Evolutionary conservation across 768 basidiomycete species (phyloP).

Genomic region (Hericium erinaceus): DNA sequence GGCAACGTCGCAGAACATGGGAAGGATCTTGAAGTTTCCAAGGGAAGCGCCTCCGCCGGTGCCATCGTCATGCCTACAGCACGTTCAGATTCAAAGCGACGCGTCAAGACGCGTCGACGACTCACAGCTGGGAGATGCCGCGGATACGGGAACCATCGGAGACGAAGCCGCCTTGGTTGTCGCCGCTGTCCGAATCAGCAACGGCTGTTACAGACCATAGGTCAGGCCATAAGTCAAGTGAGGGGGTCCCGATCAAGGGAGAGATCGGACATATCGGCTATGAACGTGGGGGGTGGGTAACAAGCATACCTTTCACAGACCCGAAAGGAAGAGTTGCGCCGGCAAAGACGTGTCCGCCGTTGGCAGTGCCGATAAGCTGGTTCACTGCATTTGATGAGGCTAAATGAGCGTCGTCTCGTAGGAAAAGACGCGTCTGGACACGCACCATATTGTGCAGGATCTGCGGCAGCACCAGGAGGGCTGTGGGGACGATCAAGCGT

Average conservation of each 20-base stretch:
- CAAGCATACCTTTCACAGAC: neutral
- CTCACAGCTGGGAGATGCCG: neutral
- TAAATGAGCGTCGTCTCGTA: neutral
- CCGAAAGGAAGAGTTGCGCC: slow-evolving; percentile 25
- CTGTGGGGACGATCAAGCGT: neutral
- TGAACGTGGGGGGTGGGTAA: neutral
- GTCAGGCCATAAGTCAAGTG: neutral
- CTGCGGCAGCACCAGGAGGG: neutral
- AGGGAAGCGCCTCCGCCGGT: slow-evolving; percentile 52
- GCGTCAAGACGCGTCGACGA: neutral
- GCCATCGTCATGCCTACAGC: slow-evolving; percentile 47
- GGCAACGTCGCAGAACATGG: slow-evolving; percentile 36
- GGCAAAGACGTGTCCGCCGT: slow-evolving; percentile 59
- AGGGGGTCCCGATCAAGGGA: no score
- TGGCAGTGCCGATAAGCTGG: slow-evolving; percentile 55
- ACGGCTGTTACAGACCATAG: neutral
- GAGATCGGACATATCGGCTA: no score
- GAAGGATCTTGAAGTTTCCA: slow-evolving; percentile 55
- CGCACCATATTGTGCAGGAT: neutral
- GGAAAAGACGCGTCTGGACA: neutral
- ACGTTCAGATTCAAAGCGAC: slow-evolving; percentile 35
- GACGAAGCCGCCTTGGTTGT: neutral
- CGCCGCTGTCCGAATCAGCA: neutral
- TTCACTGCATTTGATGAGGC: slow-evolving; percentile 26
- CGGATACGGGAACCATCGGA: neutral